A percentile compares a stretch with the other conserved stretches of the same genome.
phyloP scores from a whole-genome alignment of 495 filamentous ascomycete genomes.

The Amniculicola lignicola region DNA sequence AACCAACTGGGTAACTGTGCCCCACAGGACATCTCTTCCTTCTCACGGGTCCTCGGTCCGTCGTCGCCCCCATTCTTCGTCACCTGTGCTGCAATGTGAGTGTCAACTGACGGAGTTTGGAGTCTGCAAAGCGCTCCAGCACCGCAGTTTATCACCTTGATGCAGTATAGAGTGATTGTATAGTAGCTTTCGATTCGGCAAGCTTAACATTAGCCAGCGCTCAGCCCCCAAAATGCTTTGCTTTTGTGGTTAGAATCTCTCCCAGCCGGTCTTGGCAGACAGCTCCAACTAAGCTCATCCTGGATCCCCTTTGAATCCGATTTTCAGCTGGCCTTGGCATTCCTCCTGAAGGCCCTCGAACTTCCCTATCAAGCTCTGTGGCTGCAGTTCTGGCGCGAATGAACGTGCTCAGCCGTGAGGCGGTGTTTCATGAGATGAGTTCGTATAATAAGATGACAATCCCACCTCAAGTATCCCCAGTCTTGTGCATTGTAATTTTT shows the following conservation, averaged over 20 bases:
- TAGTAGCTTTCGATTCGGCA: neutral
- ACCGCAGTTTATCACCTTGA: neutral
- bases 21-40: neutral
- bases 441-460: neutral
- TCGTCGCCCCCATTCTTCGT: too few species aligned
- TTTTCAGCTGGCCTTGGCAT: conserved; percentile 24
- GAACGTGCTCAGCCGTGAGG: neutral
- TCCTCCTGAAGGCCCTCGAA: neutral
- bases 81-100: too few species aligned
- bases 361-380: conserved; percentile 1
- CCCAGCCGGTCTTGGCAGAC: conserved; percentile 6
- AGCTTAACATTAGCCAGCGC: neutral
- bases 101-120: too few species aligned
- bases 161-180: neutral
- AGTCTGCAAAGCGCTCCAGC: too few species aligned
- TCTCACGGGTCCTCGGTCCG: too few species aligned
- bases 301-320: conserved; percentile 9
- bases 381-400: conserved; percentile 2
- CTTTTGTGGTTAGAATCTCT: neutral
- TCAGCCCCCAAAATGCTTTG: neutral
- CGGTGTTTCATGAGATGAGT: neutral
- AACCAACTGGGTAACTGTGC: neutral
- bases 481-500: neutral
- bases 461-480: conserved; percentile 1
- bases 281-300: conserved; percentile 14